phyloP scores from a whole-genome alignment of 306 rosid species.

The Dalbergia cultrata region DNA sequence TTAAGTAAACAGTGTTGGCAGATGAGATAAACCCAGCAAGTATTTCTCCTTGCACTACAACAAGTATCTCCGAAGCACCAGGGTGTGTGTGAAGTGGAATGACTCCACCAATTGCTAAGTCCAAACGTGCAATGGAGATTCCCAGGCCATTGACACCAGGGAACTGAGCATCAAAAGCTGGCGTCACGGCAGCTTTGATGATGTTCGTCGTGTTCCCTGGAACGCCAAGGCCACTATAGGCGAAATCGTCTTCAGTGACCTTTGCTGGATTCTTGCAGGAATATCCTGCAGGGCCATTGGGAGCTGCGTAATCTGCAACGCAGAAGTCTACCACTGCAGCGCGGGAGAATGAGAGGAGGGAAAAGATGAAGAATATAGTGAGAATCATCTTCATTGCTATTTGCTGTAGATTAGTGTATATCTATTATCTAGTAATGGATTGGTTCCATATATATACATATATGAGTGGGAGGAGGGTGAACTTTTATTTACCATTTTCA shows the following conservation, averaged over 20 bases:
- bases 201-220: slow-evolving; percentile 81
- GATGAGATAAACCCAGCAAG: slow-evolving; percentile 76
- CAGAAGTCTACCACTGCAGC: slow-evolving; percentile 86
- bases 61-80: slow-evolving; percentile 63
- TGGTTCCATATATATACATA: neutral
- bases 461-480: slow-evolving; percentile 37
- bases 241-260: slow-evolving; percentile 70
- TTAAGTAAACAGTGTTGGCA: slow-evolving; percentile 61
- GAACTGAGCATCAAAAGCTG: slow-evolving; percentile 73
- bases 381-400: slow-evolving; percentile 47
- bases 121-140: slow-evolving; percentile 67
- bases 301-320: slow-evolving; percentile 66
- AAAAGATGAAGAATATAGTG: slow-evolving; percentile 51
- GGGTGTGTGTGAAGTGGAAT: slow-evolving; percentile 90
- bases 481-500: slow-evolving; percentile 19
- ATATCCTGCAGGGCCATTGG: slow-evolving; percentile 75
- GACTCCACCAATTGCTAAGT: slow-evolving; percentile 68
- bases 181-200: slow-evolving; percentile 71
- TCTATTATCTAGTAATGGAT: neutral
- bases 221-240: slow-evolving; percentile 57
- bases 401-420: slow-evolving; percentile 6
- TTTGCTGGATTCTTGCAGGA: slow-evolving; percentile 66
- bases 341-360: slow-evolving; percentile 52
- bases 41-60: slow-evolving; percentile 61
- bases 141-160: slow-evolving; percentile 85